Conservation (phyloP, 164 flowering plant genomes). For the Magnolia officinalis region DNA sequence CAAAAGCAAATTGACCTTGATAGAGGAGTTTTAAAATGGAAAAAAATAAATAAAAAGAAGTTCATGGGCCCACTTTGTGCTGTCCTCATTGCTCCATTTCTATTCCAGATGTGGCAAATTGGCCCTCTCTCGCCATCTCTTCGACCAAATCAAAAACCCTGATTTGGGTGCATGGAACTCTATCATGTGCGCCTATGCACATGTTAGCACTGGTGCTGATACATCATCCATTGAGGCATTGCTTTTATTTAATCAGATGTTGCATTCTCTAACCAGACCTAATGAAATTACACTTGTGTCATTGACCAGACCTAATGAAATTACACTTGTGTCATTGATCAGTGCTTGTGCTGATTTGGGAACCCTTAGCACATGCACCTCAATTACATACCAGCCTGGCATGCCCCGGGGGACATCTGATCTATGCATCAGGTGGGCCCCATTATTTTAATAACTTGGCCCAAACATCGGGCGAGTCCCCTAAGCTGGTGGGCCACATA, state of each 20-base stretch:
- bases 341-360: constrained; percentile 60
- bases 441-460: no score
- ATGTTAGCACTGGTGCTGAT: constrained; percentile 3
- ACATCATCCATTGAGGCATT: constrained; percentile 38
- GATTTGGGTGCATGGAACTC: constrained; percentile 62
- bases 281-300: constrained; percentile 56
- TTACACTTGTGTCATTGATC: constrained; percentile 48
- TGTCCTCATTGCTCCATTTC: constrained; percentile 41
- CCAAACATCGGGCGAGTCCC: no score
- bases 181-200: constrained; percentile 43
- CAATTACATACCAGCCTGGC: no score
- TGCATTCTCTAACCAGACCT: constrained; percentile 32
- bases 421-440: no score
- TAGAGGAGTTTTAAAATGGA: no score
- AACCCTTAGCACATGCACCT: constrained; percentile 22
- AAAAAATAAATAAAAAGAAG: constrained; percentile 13
- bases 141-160: constrained; percentile 41
- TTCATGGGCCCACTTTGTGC: constrained; percentile 49
- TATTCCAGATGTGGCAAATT: constrained; percentile 46
- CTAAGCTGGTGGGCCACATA: no score
- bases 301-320: constrained; percentile 52
- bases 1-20: no score
- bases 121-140: constrained; percentile 38
- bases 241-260: constrained; percentile 45
- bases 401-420: no score